Percentiles rank a stretch among this genome's conserved stretches.
phyloP scores from a whole-genome alignment of 768 basidiomycete genomes.

The Boletus sp. region DNA sequence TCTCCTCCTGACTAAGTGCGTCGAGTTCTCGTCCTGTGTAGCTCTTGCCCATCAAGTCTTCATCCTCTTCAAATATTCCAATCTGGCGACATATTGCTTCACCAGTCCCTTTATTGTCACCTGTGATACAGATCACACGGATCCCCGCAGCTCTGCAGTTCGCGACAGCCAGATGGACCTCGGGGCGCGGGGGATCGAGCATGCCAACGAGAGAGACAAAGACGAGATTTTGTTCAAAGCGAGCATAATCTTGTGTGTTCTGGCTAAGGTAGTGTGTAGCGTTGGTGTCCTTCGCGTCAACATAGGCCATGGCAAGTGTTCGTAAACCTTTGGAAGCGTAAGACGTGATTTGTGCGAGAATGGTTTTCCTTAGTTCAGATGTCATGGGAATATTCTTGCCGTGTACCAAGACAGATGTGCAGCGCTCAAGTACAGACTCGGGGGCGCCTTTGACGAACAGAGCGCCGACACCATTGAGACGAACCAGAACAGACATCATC shows the following conservation, averaged over 20 bases:
- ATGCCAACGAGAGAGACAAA: slow-evolving; percentile 97
- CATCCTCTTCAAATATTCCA: slow-evolving; percentile 83
- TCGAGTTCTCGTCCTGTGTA: slow-evolving; percentile 94
- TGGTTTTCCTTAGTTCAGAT: slow-evolving; percentile 48
- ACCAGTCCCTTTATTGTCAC: slow-evolving; percentile 96
- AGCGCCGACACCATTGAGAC: slow-evolving; percentile 61
- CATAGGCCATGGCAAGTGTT: slow-evolving; percentile 88
- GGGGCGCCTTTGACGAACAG: slow-evolving; percentile 96
- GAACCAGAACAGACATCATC: slow-evolving; percentile 97
- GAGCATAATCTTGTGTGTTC: slow-evolving; percentile 74
- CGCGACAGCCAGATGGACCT: slow-evolving; percentile 81
- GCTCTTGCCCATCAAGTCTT: slow-evolving; percentile 91
- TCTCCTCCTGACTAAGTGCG: slow-evolving; percentile 72
- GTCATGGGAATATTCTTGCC: slow-evolving; percentile 66
- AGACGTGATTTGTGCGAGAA: slow-evolving; percentile 62
- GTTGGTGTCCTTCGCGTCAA: slow-evolving; percentile 72
- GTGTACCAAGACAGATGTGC: slow-evolving; percentile 67
- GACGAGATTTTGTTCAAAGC: slow-evolving; percentile 87
- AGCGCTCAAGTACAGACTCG: slow-evolving; percentile 90
- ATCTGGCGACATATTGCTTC: slow-evolving; percentile 97
- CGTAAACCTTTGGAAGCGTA: slow-evolving; percentile 85
- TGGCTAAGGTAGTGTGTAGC: slow-evolving; percentile 78
- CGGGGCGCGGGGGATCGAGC: slow-evolving; percentile 96
- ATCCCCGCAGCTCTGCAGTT: slow-evolving; percentile 93
- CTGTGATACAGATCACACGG: slow-evolving; percentile 94